These are phyloP conservation scores for Scalesia atractyloides DNA, from an alignment of 129 eudicot genomes.

Conservation along the genomic window DNA sequence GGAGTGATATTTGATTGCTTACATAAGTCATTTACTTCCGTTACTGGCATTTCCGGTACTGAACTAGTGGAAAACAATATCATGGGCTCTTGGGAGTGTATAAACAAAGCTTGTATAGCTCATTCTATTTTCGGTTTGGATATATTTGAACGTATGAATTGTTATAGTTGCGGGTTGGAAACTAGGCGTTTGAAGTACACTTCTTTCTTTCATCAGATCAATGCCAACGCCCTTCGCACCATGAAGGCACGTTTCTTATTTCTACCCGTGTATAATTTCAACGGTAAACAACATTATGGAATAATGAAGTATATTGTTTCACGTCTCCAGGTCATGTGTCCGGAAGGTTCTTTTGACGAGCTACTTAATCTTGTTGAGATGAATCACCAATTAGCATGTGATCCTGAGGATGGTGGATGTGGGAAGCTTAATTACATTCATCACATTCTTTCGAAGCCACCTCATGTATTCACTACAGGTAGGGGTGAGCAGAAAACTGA, in stretches of 20 bases:
- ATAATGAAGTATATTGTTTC: neutral
- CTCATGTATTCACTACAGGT: constrained; percentile 67
- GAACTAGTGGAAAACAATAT: constrained; percentile 52
- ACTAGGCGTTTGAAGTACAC: constrained; percentile 84
- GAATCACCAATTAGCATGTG: constrained; percentile 91
- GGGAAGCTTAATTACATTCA: constrained; percentile 84
- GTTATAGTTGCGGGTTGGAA: constrained; percentile 76
- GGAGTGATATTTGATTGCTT: constrained; percentile 91
- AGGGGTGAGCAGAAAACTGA: no score
- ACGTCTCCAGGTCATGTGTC: constrained; percentile 63
- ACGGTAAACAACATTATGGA: no score
- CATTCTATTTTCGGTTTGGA: constrained; percentile 94
- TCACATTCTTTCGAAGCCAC: constrained; percentile 77
- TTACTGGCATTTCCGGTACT: constrained; percentile 36
- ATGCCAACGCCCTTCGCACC: constrained; percentile 92
- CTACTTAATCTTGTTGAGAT: constrained; percentile 76
- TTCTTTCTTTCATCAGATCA: constrained; percentile 88
- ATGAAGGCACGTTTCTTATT: constrained; percentile 63
- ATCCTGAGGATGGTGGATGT: constrained; percentile 85
- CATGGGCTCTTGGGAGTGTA: constrained; percentile 79
- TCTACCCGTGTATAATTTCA: neutral
- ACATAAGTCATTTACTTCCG: constrained; percentile 69
- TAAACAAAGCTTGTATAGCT: constrained; percentile 64
- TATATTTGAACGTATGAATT: constrained; percentile 80
- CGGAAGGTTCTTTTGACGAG: constrained; percentile 77